Base-by-base conservation (phyloP, 2,329 filamentous ascomycete genomes). In the Calcarisporium arbuscula region DNA sequence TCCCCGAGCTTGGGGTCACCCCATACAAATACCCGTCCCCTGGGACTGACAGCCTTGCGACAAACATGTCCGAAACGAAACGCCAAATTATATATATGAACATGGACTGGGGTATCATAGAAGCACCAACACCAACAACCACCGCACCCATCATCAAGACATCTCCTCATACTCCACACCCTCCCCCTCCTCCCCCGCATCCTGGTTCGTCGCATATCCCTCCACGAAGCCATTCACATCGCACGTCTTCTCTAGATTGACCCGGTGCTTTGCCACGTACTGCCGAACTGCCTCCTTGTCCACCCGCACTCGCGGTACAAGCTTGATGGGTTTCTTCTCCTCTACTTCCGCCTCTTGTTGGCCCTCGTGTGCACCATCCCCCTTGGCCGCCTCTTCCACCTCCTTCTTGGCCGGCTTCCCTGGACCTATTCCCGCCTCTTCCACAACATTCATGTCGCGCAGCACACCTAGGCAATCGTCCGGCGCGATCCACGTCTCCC, bases 401-500 rank as follows among this genome's bases (percentile, higher is more conserved):
- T 51, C 47, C 12, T 29, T 41, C 32, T 30, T 39, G 41, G 39
- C 36, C 28, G 53, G 53, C 44, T 62, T 66, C 10, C 61, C 60
- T 5, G 60, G 62, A 2, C 64, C 64, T 57, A 62, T 56, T 53
- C 64, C 72, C 46, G 67, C 73, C 50, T 81, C 67, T 58, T 78
- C 58, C 30, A 82, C 67, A 22, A 92, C 64, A 8, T 74, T 80
- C 86, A 95, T 95, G 38, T 86, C 80, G 40, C 83, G 77, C 35
- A 95, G 64, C 17, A 87, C 80, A 1, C 68, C 68, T 28, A 94
- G 72, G 38, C 90, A 86, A 60, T 96, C 90, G 28, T 95, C 90
- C 0, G 74, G 72, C 36, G 82, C 68, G 56, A 96, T 94, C 67
- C 85, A 94, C 1, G 88, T 95, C 25, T 74, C 78, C 31, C 75